A percentile compares a stretch with the other conserved stretches of the same genome.
phyloP scores from a whole-genome alignment of 2,329 filamentous ascomycete genomes.

The Aspergillus sp. region DNA sequence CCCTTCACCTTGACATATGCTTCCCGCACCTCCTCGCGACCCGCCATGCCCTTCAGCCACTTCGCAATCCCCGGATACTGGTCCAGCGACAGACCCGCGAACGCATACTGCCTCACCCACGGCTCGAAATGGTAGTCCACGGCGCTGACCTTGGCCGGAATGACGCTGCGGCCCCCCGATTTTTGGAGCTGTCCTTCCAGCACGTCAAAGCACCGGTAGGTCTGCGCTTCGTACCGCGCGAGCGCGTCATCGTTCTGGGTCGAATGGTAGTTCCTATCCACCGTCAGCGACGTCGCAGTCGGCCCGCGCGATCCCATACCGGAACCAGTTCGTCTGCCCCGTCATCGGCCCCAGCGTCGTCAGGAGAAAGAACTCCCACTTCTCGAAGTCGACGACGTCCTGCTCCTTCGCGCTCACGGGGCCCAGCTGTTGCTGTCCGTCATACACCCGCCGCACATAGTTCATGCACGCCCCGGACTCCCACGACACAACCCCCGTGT shows the following conservation, averaged over 20 bases:
- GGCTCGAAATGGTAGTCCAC: slow-evolving; percentile 37
- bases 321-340: slow-evolving; percentile 34
- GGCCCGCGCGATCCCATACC: slow-evolving; percentile 7
- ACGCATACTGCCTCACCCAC: slow-evolving; percentile 31
- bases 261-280: slow-evolving; percentile 28
- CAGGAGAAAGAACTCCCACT: slow-evolving; percentile 38
- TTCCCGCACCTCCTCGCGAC: slow-evolving; percentile 30
- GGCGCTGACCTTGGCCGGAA: slow-evolving; percentile 27
- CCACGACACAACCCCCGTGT: slow-evolving; percentile 30
- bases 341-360: slow-evolving; percentile 35
- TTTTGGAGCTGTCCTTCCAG: slow-evolving; percentile 35
- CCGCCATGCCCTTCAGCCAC: slow-evolving; percentile 30
- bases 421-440: slow-evolving; percentile 30
- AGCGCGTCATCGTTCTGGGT: slow-evolving; percentile 35
- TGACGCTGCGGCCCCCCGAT: slow-evolving; percentile 26
- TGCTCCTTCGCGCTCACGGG: slow-evolving; percentile 24
- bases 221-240: slow-evolving; percentile 31
- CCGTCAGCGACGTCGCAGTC: background rate
- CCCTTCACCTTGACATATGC: slow-evolving; percentile 29
- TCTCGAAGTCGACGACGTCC: slow-evolving; percentile 36
- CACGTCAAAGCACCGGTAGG: slow-evolving; percentile 34
- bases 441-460: slow-evolving; percentile 33
- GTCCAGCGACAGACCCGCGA: slow-evolving; percentile 32
- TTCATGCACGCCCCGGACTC: slow-evolving; percentile 33
- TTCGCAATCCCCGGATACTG: slow-evolving; percentile 31